Percentiles rank a stretch among this genome's conserved stretches.
Evolutionary conservation across 75 land plant species (phyloP).

Genomic region (Picea sitchensis): DNA sequence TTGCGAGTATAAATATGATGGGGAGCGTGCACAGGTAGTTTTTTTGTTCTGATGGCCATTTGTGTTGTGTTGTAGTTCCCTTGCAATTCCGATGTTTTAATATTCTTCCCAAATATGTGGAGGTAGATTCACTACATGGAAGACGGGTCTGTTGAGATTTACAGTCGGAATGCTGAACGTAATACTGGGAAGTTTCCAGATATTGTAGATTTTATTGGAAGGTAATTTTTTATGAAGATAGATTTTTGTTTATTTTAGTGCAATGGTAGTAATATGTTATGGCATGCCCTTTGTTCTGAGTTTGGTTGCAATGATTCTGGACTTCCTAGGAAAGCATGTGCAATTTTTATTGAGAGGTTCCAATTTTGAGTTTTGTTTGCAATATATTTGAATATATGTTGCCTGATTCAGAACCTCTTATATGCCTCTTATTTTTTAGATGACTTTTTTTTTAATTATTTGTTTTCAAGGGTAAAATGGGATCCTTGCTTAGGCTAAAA

Average conservation of each 20-base stretch:
- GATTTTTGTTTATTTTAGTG: too few relatives aligned
- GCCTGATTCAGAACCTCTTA: not conserved
- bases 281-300: not conserved
- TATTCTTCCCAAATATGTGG: not conserved
- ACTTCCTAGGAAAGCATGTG: not conserved
- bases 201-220: slow-evolving; percentile 58
- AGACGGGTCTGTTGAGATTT: slow-evolving; percentile 85
- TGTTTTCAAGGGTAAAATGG: not conserved
- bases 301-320: not conserved
- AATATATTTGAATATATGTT: not conserved
- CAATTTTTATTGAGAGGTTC: not conserved
- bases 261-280: too few relatives aligned
- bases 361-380: not conserved
- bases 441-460: not conserved
- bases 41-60: not conserved
- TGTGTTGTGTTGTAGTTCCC: not conserved
- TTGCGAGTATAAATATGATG: slow-evolving; percentile 99
- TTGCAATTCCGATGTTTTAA: not conserved
- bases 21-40: slow-evolving; percentile 95
- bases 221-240: slow-evolving; percentile 22
- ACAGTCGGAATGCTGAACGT: slow-evolving; percentile 95
- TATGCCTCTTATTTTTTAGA: not conserved
- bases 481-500: too few relatives aligned
- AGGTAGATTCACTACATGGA: slow-evolving; percentile 90
- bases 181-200: slow-evolving; percentile 98